Evolutionary conservation across 805 yeast genomes (phyloP), one percentile per base, ranked within the genome.

Genomic region (Yarrowia sp.): DNA sequence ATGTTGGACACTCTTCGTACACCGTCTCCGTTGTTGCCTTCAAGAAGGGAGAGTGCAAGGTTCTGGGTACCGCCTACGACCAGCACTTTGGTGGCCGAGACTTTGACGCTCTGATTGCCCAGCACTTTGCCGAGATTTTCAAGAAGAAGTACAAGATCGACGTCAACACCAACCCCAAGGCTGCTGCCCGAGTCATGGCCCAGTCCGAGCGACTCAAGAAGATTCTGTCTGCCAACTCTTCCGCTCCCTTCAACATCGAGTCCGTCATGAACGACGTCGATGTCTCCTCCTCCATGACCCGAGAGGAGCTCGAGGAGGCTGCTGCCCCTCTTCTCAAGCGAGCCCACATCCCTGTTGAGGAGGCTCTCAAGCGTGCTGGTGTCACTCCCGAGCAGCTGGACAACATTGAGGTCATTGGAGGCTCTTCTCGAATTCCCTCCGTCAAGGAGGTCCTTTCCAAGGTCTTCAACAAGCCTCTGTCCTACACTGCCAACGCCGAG

Each of bases 21-120:
- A 90, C 95, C 70, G 96, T 96, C 70, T 81, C 95, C 68, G 82
- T 95, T 73, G 96, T 90, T 66, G 87, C 96, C 67, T 86, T 95
- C 80, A 92, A 91, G 85, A 92, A 88, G 80, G 99, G 99, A 76
- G 98, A 95, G 82, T 84, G 92, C 80, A 92, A 90, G 81, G 83
- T 95, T 64, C 81, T 95, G 71, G 96, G 96, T 71, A 84, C 96
- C 68, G 96, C 96, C 72, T 89, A 85, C 76, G 96, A 92, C 81
- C 90, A 90, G 81, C 90, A 90, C 81, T 95, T 95, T 73, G 99
- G 99, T 84, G 99, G 99, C 79, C 88, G 99, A 81, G 91, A 92
- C 77, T 87, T 95, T 68, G 99, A 95, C 80, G 82, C 82, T 73
- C 97, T 97, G 68, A 90, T 95, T 72, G 92, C 98, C 71, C 86